A percentile compares a stretch with the other conserved stretches of the same genome.
Evolutionary conservation across 1,139 yeast species (phyloP).

Genomic region (Suhomyces anneliseae): DNA sequence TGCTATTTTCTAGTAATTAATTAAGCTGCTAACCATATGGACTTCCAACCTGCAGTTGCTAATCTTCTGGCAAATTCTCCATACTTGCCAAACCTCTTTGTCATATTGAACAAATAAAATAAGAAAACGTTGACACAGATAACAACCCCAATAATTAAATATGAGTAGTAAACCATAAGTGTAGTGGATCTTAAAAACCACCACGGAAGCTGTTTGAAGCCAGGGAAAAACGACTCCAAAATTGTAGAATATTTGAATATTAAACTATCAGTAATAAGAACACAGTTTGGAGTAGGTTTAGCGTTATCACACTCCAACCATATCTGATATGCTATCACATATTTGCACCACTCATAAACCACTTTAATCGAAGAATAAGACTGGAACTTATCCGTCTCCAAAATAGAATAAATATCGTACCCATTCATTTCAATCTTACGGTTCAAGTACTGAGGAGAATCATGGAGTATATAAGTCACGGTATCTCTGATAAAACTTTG

Average conservation of each 20-base stretch:
- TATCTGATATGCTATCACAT: conserved; percentile 2
- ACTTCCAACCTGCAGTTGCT: neutral
- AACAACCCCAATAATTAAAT: conserved; percentile 33
- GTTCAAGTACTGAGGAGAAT: conserved; percentile 14
- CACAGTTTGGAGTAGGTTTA: conserved; percentile 4
- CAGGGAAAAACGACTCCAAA: conserved; percentile 17
- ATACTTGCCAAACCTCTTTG: conserved; percentile 7
- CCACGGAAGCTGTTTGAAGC: conserved; percentile 2
- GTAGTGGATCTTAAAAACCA: conserved; percentile 20
- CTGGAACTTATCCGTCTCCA: neutral
- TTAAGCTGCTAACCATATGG: neutral
- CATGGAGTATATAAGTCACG: conserved; percentile 27
- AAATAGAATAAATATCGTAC: conserved; percentile 16
- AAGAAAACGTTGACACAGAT: conserved; percentile 27
- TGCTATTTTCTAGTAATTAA: too few species aligned
- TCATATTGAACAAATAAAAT: conserved; percentile 13
- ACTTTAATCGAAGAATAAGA: neutral
- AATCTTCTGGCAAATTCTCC: neutral
- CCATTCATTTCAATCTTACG: conserved; percentile 13
- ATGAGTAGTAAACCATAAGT: conserved; percentile 26
- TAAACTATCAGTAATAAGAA: conserved; percentile 14
- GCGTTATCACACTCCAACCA: neutral
- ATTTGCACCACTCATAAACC: neutral
- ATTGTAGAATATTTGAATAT: conserved; percentile 32
- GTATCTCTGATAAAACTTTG: conserved; percentile 30